Percentiles rank a stretch among this genome's conserved stretches.
Conservation (phyloP, 768 basidiomycete genomes). For the Suillus clintonianus region DNA sequence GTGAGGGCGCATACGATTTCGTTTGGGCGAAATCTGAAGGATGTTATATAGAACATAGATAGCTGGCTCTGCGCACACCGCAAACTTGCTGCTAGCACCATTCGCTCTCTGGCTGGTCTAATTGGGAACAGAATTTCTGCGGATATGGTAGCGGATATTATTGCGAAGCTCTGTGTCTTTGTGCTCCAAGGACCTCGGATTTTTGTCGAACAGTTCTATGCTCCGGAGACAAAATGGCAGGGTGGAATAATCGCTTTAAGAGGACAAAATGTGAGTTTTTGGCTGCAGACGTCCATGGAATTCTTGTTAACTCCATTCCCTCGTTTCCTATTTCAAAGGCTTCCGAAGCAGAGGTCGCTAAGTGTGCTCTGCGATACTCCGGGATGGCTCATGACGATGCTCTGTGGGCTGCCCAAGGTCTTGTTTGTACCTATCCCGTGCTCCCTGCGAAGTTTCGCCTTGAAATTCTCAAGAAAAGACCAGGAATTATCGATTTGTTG, state of each 20-base stretch:
- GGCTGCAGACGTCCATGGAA: neutral
- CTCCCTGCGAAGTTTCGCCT: constrained; percentile 7
- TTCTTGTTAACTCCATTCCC: neutral
- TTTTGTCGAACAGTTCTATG: constrained; percentile 18
- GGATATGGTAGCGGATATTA: constrained; percentile 22
- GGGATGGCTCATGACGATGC: constrained; percentile 22
- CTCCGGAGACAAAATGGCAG: constrained; percentile 12
- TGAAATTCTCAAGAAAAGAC: constrained; percentile 14
- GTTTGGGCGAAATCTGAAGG: neutral
- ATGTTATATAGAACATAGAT: constrained; percentile 16
- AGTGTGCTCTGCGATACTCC: constrained; percentile 31
- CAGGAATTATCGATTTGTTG: constrained; percentile 17
- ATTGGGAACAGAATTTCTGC: constrained; percentile 20
- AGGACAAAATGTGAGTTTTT: constrained; percentile 2
- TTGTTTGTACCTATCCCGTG: constrained; percentile 11
- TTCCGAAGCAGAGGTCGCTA: constrained; percentile 4
- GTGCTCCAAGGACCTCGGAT: constrained; percentile 25
- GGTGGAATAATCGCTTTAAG: constrained; percentile 8
- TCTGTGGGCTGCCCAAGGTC: constrained; percentile 11
- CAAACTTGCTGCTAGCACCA: constrained; percentile 13
- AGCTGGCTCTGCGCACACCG: constrained; percentile 24
- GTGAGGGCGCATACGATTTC: constrained; percentile 9
- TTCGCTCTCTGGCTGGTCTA: constrained; percentile 23
- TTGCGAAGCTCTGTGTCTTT: constrained; percentile 23
- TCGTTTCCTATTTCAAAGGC: neutral